phyloP scores from a whole-genome alignment of 2,329 filamentous ascomycete genomes.

The Aaosphaeria arxii region DNA sequence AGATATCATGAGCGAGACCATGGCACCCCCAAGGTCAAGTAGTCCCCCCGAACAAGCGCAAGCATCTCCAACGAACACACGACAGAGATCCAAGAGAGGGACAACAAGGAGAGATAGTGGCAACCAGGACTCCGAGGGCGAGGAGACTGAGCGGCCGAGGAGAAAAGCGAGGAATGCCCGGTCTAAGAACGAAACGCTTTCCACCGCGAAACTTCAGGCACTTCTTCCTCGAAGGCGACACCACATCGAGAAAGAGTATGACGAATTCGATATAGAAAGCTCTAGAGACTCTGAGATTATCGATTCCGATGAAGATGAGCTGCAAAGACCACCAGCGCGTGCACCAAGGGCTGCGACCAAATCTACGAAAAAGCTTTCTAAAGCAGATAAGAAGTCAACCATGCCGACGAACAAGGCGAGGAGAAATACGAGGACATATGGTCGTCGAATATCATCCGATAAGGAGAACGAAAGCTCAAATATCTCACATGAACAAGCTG shows the following conservation, averaged over 20 bases:
- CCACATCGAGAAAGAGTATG: constrained; percentile 22
- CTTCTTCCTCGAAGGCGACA: constrained; percentile 43
- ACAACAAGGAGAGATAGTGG: constrained; percentile 10
- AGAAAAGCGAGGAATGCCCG: constrained; percentile 19
- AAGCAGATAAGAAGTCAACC: constrained; percentile 16
- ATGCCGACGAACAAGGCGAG: constrained; percentile 14
- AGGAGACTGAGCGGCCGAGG: constrained; percentile 15
- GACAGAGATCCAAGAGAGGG: constrained; percentile 14
- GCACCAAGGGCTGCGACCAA: constrained; percentile 19
- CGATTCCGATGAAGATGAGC: constrained; percentile 38
- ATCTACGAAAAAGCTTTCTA: constrained; percentile 9
- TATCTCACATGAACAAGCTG: constrained; percentile 12
- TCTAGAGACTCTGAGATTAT: constrained; percentile 26
- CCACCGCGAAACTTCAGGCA: constrained; percentile 44
- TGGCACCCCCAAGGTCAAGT: constrained; percentile 45
- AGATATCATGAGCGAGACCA: constrained; percentile 38
- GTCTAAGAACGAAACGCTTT: constrained; percentile 27
- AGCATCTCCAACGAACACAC: constrained; percentile 13
- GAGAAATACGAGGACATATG: constrained; percentile 28
- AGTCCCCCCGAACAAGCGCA: constrained; percentile 25
- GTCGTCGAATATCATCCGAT: constrained; percentile 37
- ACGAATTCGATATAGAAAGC: constrained; percentile 42
- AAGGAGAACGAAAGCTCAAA: constrained; percentile 39
- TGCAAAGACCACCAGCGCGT: constrained; percentile 29
- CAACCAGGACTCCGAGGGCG: constrained; percentile 6